Base-by-base conservation (phyloP, 75 land plant species). In the Picea sitchensis region DNA sequence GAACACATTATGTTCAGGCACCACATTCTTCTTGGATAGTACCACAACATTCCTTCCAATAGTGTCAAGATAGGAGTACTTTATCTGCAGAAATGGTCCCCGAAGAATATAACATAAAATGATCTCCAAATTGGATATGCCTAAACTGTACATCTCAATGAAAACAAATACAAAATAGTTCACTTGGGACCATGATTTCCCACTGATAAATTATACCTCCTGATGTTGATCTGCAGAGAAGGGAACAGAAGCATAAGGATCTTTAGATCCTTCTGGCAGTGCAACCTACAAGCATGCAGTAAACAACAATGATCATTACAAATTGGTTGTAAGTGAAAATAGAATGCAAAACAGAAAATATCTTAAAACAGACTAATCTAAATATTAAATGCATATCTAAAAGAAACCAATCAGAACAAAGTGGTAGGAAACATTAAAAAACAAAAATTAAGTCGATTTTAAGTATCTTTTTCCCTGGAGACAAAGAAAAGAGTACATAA, bases 201-300 rank as follows among this genome's bases (percentile, higher is more conserved):
- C 18, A 79, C 18, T 23, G 31, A 20, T 51, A 11, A 61, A 47
- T 21, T 68, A 74, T 81, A 93, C 96, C 97, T 96, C 97, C 44
- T 87, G 77, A 78, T 78, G 84, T 72, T 94, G 86, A 21, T 92
- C 88, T 15, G 89, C 97, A 36, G 88, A 34, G 67, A 96, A 94
- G 63, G 98, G 93, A 74, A 88, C 86, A 11, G 78, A 58, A 64
- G 81, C 89, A 68, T 85, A 83, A 58, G 96, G 89, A 44, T 88
- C 87, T 78, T 76, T 86, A 34, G 99, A 94, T 81, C 99, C 99
- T 81, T 96, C 99, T 36, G 99, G 99, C 31, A 96, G 87, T n/a
- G 93, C 88, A 69, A 96, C 95, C 98, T 95, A 80, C 65, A 88
- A 81, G 61, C 36, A 51, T 38, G 23, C 13, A 61, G 38, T 58